These are phyloP conservation scores for Styphnolobium japonicum DNA, from an alignment of 306 rosid species.

Conservation along the genomic window DNA sequence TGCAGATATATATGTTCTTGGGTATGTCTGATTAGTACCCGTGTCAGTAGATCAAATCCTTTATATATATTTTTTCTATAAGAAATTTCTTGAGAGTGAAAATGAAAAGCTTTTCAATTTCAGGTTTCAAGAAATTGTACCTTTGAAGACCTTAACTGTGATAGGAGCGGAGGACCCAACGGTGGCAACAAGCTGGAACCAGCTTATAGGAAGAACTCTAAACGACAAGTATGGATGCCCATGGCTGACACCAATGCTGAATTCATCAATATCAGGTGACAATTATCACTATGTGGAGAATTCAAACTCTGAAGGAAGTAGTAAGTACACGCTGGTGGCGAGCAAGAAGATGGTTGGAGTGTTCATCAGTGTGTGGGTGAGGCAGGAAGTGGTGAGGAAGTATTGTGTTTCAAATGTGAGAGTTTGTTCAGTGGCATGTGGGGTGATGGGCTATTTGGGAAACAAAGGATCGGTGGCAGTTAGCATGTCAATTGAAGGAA, in stretches of 20 bases:
- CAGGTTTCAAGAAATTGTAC: slow-evolving; percentile 95
- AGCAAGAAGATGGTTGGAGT: slow-evolving; percentile 99
- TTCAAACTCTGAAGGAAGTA: slow-evolving; percentile 7
- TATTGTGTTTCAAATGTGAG: slow-evolving; percentile 65
- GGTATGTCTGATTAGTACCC: slow-evolving; percentile 47
- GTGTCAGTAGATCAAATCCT: neutral
- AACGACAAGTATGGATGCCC: slow-evolving; percentile 51
- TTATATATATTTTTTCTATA: neutral
- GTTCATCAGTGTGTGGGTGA: slow-evolving; percentile 83
- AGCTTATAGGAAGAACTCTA: slow-evolving; percentile 65
- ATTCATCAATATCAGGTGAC: slow-evolving; percentile 40
- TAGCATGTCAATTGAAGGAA: slow-evolving; percentile 88
- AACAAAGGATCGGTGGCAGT: slow-evolving; percentile 91
- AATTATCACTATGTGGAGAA: slow-evolving; percentile 8
- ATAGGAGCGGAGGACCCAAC: slow-evolving; percentile 79
- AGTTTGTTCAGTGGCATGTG: slow-evolving; percentile 88
- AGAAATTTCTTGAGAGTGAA: neutral
- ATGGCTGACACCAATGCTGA: slow-evolving; percentile 53
- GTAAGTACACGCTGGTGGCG: slow-evolving; percentile 55
- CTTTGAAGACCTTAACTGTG: slow-evolving; percentile 71
- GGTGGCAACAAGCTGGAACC: slow-evolving; percentile 82
- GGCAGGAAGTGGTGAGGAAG: slow-evolving; percentile 51
- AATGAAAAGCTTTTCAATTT: neutral
- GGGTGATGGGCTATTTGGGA: slow-evolving; percentile 95
- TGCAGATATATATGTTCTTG: slow-evolving; percentile 88